Percentiles rank a stretch among this genome's conserved stretches.
Conservation (phyloP, 163 green algal genomes). For the Chloromonas sp. region DNA sequence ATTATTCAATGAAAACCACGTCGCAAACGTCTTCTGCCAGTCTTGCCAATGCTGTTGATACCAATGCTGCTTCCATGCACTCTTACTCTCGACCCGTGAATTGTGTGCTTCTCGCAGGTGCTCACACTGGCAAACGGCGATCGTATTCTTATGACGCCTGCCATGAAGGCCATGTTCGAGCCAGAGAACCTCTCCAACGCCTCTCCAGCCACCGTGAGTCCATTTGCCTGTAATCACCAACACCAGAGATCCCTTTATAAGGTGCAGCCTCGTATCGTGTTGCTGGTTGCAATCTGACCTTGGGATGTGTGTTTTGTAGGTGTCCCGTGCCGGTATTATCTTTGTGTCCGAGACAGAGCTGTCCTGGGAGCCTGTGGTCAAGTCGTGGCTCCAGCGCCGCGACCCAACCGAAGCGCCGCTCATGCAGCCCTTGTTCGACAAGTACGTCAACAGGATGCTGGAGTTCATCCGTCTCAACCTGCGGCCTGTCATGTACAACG, state of each 20-base stretch:
- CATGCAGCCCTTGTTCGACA: conserved; percentile 68
- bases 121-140: conserved; percentile 94
- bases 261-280: no score
- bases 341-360: conserved; percentile 88
- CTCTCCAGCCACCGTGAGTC: conserved; percentile 75
- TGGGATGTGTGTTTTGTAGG: no score
- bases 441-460: conserved; percentile 72
- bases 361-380: conserved; percentile 79
- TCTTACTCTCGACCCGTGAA: no score
- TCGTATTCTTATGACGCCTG: conserved; percentile 85
- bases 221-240: no score
- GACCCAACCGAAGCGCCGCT: conserved; percentile 44
- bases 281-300: no score
- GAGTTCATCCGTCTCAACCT: conserved; percentile 66
- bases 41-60: no score
- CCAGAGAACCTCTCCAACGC: conserved; percentile 92
- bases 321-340: conserved; percentile 91
- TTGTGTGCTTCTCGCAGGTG: conserved; percentile 32
- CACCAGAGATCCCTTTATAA: no score
- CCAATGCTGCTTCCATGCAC: no score
- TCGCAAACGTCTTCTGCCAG: no score
- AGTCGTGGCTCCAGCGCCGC: conserved; percentile 72
- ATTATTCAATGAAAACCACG: no score
- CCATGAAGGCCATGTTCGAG: conserved; percentile 82
- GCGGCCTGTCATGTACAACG: conserved; percentile 79